Percentiles rank a stretch among this genome's conserved stretches.
Conservation (phyloP, 2,329 filamentous ascomycete genomes). For the Madurella fahalii region DNA sequence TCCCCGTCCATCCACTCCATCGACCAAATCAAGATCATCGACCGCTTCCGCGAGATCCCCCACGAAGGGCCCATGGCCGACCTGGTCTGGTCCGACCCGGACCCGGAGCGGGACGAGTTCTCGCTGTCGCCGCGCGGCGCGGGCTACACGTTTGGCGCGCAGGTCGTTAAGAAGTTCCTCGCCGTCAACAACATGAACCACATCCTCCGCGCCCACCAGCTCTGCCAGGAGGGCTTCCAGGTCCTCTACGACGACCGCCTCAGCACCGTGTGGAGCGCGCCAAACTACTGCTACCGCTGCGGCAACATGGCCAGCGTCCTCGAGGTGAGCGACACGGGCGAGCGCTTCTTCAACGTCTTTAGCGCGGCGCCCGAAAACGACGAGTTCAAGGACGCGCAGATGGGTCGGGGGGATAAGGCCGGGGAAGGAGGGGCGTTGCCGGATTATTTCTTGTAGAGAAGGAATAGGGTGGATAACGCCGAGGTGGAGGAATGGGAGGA, state of each 20-base stretch:
- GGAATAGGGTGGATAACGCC: not conserved
- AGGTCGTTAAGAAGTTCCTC: constrained; percentile 97
- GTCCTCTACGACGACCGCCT: constrained; percentile 91
- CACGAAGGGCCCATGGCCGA: constrained; percentile 99
- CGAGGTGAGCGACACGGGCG: constrained; percentile 89
- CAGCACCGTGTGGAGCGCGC: constrained; percentile 96
- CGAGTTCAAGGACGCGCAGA: constrained; percentile 78
- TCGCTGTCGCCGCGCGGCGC: constrained; percentile 88
- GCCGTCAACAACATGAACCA: constrained; percentile 97
- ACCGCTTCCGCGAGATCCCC: constrained; percentile 96
- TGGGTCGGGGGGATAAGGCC: constrained; percentile 65
- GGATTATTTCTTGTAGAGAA: constrained; percentile 62
- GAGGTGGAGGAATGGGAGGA: not conserved
- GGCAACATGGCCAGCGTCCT: constrained; percentile 96
- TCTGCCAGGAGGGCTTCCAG: constrained; percentile 97
- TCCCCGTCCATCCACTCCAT: constrained; percentile 94
- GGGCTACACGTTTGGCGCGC: constrained; percentile 94
- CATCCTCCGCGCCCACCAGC: constrained; percentile 94
- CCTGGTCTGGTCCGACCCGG: constrained; percentile 95
- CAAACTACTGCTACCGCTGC: constrained; percentile 93
- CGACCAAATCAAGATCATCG: constrained; percentile 99
- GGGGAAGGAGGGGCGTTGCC: constrained; percentile 60
- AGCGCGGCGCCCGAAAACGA: constrained; percentile 96
- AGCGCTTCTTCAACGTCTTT: constrained; percentile 96
- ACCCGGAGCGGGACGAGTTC: constrained; percentile 96